Evolutionary conservation across 805 yeast species (phyloP), one percentile per base, ranked within the genome.

Genomic region (Wickerhamiella cacticola): DNA sequence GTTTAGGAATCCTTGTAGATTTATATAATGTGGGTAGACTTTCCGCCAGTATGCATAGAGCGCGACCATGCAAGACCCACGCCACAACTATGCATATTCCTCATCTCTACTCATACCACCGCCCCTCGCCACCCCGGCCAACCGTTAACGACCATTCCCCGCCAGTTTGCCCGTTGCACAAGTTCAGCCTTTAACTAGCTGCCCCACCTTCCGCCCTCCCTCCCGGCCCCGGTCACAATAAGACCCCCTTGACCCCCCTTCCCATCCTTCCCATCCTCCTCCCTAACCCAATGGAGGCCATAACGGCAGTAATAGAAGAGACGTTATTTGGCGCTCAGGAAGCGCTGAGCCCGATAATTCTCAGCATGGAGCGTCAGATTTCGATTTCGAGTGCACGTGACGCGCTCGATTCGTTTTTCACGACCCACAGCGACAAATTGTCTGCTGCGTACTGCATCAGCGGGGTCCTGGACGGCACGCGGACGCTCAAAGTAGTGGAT

Each of bases 301-400:
- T 41, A 35, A 25, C 26, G 25, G 35, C 24, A 26, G 45, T 35
- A 10, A 44, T 44, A 2, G 38, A 44, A n/a, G 41, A 44, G 22
- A 16, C 35, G 2, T 13, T 44, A 16, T 25, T 44, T 19, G 47
- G 47, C 7, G 47, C 24, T 13, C 15, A 25, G n/a, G 10, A 9
- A 29, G 24, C 41, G 4, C 3, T 26, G n/a, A 44, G 26, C 26
- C 40, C 47, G 10, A n/a, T 23, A 2, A 25, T 44, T 25, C 41
- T 44, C 18, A 33, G 40, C 15, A 24, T 44, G 16, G 21, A 44
- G 12, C 10, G 15, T 3, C 21, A 26, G 4, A 13, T 13, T 2
- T 24, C 12, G 7, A 35, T 44, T 25, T n/a, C 23, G 13, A 16
- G 15, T 2, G 47, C 41, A 2, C 40, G 47, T 10, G 23, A 35